Evolutionary conservation across 208 protist species (phyloP).

Genomic region (Trypanosoma cruzi): DNA sequence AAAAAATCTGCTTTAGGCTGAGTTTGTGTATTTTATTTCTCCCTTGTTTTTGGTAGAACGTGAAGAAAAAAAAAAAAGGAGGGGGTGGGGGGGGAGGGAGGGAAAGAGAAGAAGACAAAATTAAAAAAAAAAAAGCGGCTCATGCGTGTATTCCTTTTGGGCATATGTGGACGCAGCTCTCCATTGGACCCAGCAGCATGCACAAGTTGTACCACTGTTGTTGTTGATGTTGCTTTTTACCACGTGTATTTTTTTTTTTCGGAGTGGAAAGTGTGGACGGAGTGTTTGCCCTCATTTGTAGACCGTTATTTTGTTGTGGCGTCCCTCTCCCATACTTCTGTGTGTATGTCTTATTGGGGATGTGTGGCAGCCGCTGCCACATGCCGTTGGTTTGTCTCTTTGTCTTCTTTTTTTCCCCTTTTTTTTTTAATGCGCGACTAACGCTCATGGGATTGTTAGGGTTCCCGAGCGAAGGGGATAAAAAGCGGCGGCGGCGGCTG

Average conservation of each 20-base stretch:
- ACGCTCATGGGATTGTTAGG: neutral
- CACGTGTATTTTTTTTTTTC: slow-evolving; percentile 5
- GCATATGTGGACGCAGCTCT: neutral
- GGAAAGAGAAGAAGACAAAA: neutral
- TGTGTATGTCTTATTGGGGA: neutral
- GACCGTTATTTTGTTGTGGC: neutral
- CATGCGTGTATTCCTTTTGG: neutral
- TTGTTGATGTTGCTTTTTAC: neutral
- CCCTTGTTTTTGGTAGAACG: neutral
- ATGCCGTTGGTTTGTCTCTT: neutral
- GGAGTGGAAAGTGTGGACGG: neutral
- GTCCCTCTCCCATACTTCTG: neutral
- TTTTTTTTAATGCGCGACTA: neutral
- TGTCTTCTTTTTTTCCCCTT: too few species aligned
- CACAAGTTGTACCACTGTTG: neutral
- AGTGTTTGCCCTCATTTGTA: neutral
- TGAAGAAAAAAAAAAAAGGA: neutral
- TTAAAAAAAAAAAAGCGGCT: neutral
- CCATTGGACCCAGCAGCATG: neutral
- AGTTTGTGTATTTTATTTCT: too few species aligned
- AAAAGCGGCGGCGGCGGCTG: too few species aligned
- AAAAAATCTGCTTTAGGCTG: too few species aligned
- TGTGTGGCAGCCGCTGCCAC: neutral
- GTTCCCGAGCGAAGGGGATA: neutral
- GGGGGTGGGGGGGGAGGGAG: too few species aligned